phyloP scores from a whole-genome alignment of 352 stramenopile genomes.

The Globisporangium recalcitrans region DNA sequence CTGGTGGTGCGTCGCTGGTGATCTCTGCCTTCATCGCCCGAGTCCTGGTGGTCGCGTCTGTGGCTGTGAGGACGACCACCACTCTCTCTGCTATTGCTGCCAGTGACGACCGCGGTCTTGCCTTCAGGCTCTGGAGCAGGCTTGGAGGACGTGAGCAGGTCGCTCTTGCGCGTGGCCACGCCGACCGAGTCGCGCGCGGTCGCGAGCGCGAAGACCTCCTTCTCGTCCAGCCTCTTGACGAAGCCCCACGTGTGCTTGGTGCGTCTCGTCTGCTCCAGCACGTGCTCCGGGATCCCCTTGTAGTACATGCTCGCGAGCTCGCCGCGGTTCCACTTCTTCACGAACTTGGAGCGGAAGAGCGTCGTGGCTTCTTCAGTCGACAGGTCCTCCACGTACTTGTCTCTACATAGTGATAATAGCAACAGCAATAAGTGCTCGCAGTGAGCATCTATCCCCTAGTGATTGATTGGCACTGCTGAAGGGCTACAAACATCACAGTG shows the following conservation, averaged over 20 bases:
- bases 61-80: not conserved
- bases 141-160: slow-evolving; percentile 23
- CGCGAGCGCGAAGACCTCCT: slow-evolving; percentile 52
- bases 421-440: slow-evolving; percentile 8
- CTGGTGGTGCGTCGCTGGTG: not conserved
- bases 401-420: slow-evolving; percentile 17
- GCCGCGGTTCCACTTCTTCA: slow-evolving; percentile 57
- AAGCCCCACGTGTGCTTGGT: slow-evolving; percentile 76
- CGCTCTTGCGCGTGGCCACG: slow-evolving; percentile 53
- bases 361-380: slow-evolving; percentile 45
- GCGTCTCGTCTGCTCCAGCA: slow-evolving; percentile 63
- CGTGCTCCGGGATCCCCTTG: slow-evolving; percentile 41
- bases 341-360: slow-evolving; percentile 57
- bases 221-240: slow-evolving; percentile 48
- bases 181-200: slow-evolving; percentile 66
- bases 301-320: slow-evolving; percentile 63
- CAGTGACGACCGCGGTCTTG: not conserved
- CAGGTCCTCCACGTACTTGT: slow-evolving; percentile 69
- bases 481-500: too few species aligned
- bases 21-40: not conserved
- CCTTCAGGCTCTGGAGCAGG: not conserved
- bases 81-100: not conserved
- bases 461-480: too few species aligned
- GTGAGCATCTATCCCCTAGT: too few species aligned
- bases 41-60: not conserved